Conservation (phyloP, 352 stramenopile species). For the Thraustochytrium striatum region DNA sequence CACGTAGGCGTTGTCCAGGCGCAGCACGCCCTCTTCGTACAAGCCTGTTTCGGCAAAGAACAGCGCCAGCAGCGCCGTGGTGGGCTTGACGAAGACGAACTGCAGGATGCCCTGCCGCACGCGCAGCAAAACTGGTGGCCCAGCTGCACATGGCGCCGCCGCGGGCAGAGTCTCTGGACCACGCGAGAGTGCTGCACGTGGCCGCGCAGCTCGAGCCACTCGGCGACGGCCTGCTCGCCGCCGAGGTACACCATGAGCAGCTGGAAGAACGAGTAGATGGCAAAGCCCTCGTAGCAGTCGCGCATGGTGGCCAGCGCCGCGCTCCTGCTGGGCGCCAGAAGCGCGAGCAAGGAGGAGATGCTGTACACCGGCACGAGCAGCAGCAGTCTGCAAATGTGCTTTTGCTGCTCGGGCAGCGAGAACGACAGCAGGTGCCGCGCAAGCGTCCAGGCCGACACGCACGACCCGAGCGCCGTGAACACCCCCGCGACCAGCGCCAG, state of each 20-base stretch:
- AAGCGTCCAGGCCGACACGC: not conserved
- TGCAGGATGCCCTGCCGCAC: constrained; percentile 66
- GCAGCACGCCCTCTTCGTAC: constrained; percentile 79
- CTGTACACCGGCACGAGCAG: constrained; percentile 37
- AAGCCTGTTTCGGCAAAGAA: constrained; percentile 53
- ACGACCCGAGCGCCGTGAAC: constrained; percentile 33
- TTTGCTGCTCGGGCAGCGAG: constrained; percentile 23
- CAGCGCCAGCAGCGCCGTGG: constrained; percentile 62
- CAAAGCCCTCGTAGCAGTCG: constrained; percentile 96
- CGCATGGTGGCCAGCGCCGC: constrained; percentile 87
- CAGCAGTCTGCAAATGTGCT: constrained; percentile 26
- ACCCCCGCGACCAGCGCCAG: constrained; percentile 6
- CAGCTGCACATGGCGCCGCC: constrained; percentile 17
- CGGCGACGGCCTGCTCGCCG: constrained; percentile 59
- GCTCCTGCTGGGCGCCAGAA: constrained; percentile 60
- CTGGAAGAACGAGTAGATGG: constrained; percentile 94
- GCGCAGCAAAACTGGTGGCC: constrained; percentile 53
- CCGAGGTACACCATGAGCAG: constrained; percentile 92
- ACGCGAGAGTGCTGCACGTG: constrained; percentile 66
- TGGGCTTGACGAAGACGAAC: constrained; percentile 89
- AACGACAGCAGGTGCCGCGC: not conserved
- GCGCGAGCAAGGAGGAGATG: constrained; percentile 12
- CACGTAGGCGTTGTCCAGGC: constrained; percentile 71
- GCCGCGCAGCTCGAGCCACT: constrained; percentile 59
- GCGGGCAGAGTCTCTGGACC: constrained; percentile 3